These are phyloP conservation scores for Verticillium longisporum DNA, from an alignment of 2,329 filamentous ascomycete genomes.

Conservation along the genomic window DNA sequence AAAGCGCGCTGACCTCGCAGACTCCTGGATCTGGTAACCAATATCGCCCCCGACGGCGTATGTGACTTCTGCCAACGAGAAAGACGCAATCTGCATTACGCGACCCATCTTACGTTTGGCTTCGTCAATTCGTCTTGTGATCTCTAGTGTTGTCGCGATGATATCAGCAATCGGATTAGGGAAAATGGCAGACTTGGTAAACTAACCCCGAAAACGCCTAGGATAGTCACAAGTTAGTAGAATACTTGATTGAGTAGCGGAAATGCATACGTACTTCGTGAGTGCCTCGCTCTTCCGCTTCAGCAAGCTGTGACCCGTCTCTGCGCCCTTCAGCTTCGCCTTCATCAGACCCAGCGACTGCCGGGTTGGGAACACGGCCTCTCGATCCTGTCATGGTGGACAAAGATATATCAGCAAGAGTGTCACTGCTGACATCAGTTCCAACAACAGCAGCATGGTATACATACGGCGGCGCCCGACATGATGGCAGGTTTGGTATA, in stretches of 20 bases:
- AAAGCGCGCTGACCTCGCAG: constrained; percentile 87
- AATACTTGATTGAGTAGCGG: background rate
- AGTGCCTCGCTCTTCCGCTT: constrained; percentile 98
- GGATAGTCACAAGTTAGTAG: background rate
- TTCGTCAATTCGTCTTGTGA: constrained; percentile 94
- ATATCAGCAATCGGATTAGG: constrained; percentile 1
- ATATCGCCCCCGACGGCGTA: constrained; percentile 96
- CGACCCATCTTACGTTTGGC: constrained; percentile 99
- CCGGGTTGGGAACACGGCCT: constrained; percentile 94
- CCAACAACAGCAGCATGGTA: too few species aligned
- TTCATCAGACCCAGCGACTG: constrained; percentile 98
- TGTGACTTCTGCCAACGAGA: constrained; percentile 93
- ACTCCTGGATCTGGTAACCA: constrained; percentile 95
- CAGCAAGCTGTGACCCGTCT: constrained; percentile 85
- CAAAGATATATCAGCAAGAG: background rate
- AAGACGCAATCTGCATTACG: constrained; percentile 98
- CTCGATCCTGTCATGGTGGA: constrained; percentile 60
- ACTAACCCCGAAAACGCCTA: constrained; percentile 79
- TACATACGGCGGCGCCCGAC: constrained; percentile 32
- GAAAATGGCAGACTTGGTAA: background rate
- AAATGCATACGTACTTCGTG: constrained; percentile 66
- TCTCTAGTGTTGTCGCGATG: constrained; percentile 54
- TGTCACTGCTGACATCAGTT: background rate
- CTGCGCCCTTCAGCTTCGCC: constrained; percentile 89
- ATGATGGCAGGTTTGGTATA: constrained; percentile 15